A percentile compares a stretch with the other conserved stretches of the same genome.
Conservation (phyloP, 495 filamentous ascomycete species). For the Oleoguttula mirabilis region DNA sequence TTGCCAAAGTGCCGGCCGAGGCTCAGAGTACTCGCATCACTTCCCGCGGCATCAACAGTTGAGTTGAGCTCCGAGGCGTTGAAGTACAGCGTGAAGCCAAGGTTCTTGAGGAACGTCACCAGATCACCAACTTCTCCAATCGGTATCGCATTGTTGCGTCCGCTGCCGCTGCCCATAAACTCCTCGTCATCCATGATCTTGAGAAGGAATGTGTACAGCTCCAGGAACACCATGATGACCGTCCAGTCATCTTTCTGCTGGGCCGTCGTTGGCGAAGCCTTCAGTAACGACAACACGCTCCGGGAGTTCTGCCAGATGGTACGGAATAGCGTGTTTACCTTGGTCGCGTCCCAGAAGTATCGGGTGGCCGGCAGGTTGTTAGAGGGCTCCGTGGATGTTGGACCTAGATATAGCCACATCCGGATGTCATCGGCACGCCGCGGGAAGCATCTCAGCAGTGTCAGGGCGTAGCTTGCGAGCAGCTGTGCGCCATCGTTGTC, state of each 20-base stretch:
- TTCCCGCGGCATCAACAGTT: neutral
- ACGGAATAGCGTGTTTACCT: slow-evolving; percentile 52
- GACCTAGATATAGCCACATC: slow-evolving; percentile 85
- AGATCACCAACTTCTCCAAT: slow-evolving; percentile 61
- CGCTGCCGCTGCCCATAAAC: slow-evolving; percentile 42
- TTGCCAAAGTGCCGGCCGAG: slow-evolving; percentile 43
- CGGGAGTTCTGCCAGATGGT: slow-evolving; percentile 48
- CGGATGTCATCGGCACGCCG: slow-evolving; percentile 75
- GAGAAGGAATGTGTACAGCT: slow-evolving; percentile 84
- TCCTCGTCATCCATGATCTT: slow-evolving; percentile 91
- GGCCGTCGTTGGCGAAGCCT: slow-evolving; percentile 26
- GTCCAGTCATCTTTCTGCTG: slow-evolving; percentile 64
- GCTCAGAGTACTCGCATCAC: slow-evolving; percentile 23
- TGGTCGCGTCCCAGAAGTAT: slow-evolving; percentile 78
- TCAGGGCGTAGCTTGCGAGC: slow-evolving; percentile 78
- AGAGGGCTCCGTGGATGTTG: slow-evolving; percentile 38
- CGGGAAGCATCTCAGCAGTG: slow-evolving; percentile 77
- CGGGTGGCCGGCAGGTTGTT: slow-evolving; percentile 58
- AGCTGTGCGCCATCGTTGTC: slow-evolving; percentile 44
- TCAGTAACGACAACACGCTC: slow-evolving; percentile 46
- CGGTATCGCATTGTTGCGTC: slow-evolving; percentile 53
- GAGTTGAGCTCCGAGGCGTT: slow-evolving; percentile 53
- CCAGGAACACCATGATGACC: slow-evolving; percentile 78
- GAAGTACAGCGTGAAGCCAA: slow-evolving; percentile 87
- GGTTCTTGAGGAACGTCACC: slow-evolving; percentile 76